These are phyloP conservation scores for Meyerozyma elateridarum DNA, from an alignment of 1,139 yeast genomes.

Conservation along the genomic window DNA sequence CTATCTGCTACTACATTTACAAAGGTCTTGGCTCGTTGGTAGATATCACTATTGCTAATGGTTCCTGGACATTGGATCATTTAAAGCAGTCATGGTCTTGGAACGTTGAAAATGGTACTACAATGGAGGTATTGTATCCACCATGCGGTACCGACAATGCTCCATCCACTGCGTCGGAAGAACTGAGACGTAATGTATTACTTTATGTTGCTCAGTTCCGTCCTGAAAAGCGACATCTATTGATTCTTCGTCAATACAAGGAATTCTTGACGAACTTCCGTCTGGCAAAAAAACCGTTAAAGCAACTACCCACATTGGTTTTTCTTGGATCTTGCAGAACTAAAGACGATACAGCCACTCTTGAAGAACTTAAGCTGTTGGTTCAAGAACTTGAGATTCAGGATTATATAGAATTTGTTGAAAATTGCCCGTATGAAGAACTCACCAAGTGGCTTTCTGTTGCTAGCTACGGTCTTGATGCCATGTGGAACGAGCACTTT, in stretches of 20 bases:
- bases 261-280: slow-evolving; percentile 34
- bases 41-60: slow-evolving; percentile 68
- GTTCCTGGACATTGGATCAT: slow-evolving; percentile 88
- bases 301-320: slow-evolving; percentile 48
- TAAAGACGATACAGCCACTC: slow-evolving; percentile 57
- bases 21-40: slow-evolving; percentile 63
- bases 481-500: slow-evolving; percentile 99
- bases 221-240: slow-evolving; percentile 85
- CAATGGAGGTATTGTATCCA: slow-evolving; percentile 64
- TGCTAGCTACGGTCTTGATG: slow-evolving; percentile 78
- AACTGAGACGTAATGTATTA: slow-evolving; percentile 41
- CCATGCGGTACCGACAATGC: slow-evolving; percentile 67
- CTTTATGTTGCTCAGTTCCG: slow-evolving; percentile 90
- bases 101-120: slow-evolving; percentile 19
- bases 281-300: slow-evolving; percentile 16
- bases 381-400: slow-evolving; percentile 46
- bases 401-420: slow-evolving; percentile 56
- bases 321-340: slow-evolving; percentile 85
- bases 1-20: slow-evolving; percentile 55
- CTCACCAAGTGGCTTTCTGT: slow-evolving; percentile 52
- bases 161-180: slow-evolving; percentile 30
- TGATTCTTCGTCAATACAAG: slow-evolving; percentile 62
- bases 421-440: slow-evolving; percentile 70
- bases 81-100: slow-evolving; percentile 56
- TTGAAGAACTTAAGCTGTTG: slow-evolving; percentile 41